Base-by-base conservation (phyloP, 176 grass and related monocot genomes). In the Oryza longistaminata region DNA sequence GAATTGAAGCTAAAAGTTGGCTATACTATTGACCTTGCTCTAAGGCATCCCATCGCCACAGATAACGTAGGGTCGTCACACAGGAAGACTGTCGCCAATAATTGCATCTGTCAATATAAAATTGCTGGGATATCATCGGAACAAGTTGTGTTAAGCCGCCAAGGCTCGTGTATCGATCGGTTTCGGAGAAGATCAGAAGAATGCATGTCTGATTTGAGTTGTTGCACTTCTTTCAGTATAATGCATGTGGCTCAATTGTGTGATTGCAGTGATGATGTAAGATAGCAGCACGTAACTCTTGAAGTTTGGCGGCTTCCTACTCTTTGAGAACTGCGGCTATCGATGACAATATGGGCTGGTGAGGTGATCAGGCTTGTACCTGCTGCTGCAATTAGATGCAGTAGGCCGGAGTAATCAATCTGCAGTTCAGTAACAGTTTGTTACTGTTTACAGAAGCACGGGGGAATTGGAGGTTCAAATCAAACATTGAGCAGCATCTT, bases 71-170 rank as follows among this genome's bases (percentile, higher is more conserved):
- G 33, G 58, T 58, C 50, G 15, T 17, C 58, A 21, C 61, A 64
- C 40, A 24, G 55, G 46, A 80, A 43, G 55, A 17, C 66, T 44
- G 5, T 29, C 34, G 43, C 46, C 27, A 69, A 87, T 90, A 69
- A 87, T 79, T 83, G 88, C 39, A 74, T 60, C 37, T 58, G 22
- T 8, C 17, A 10, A 14, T 42, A 64, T 22, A 60, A 85, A 43
- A 64, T 24, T 26, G 21, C 1, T 77, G 16, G 44, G 70, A 37
- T 37, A 37, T 37, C 5, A 43, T 7, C 9, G 49, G 71, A 29
- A 55, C 25, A 50, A 68, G 49, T 14, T 44, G 11, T 64, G 58
- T 40, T 40, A 12, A 43, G 40, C 79, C 65, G n/a, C 73, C 40
- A 34, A 53, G 25, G 27, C 48, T 48, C 15, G 27, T 67, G 31